Base-by-base conservation (phyloP, 2,329 filamentous ascomycete species). In the Biscogniauxia marginata region DNA sequence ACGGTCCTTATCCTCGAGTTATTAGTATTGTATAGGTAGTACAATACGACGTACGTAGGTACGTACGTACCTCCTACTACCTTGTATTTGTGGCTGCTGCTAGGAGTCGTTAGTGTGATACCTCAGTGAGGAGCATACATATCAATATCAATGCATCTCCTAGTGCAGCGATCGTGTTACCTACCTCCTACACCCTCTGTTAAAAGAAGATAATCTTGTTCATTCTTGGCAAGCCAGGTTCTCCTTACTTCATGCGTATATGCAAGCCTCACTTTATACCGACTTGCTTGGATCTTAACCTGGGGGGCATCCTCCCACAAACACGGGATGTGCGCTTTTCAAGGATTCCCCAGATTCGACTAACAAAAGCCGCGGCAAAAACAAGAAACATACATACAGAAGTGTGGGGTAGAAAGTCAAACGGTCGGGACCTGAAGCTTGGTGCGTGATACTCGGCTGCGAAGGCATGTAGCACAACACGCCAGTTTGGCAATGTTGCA, bases 271-370 rank as follows among this genome's bases (percentile, higher is more conserved):
- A n/a, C n/a, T 25, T 25, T 25, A 25, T 25, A 25, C 24, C 24
- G 24, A n/a, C 30, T n/a, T n/a, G n/a, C n/a, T n/a, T n/a, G n/a
- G n/a, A n/a, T n/a, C n/a, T n/a, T n/a, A n/a, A 34, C 11, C 30
- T 16, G 30, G 30, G 30, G 6, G 13, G n/a, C 13, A 25, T 16
- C 30, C 11, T 39, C 30, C 3, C 30, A n/a, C n/a, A n/a, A 16
- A 39, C 30, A 39, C 30, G 30, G 30, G 30, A 39, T 16, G 19
- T 45, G 48, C 39, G 45, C 53, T 18, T 24, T 45, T 53, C 55
- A 53, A 61, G 62, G 62, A 16, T 64, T 64, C 62, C 62, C 62
- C 62, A 61, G 62, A 64, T 61, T 63, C 44, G 39, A 53, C 56
- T 58, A 62, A 60, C n/a, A 24, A 23, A 18, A 46, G 8, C 20